These are phyloP conservation scores for Diaporthe nobilis DNA, from an alignment of 2,329 filamentous ascomycete species.

Conservation along the genomic window DNA sequence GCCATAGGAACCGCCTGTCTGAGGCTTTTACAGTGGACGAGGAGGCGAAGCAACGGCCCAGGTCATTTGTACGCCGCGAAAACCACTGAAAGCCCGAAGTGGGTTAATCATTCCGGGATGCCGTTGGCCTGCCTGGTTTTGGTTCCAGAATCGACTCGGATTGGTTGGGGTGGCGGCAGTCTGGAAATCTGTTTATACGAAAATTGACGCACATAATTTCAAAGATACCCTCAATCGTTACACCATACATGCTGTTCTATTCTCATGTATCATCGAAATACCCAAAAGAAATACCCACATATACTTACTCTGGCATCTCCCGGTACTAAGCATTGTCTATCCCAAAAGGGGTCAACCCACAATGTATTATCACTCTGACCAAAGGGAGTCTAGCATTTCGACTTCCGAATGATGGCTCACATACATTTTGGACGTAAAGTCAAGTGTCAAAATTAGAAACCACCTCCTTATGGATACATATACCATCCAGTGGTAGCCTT, in stretches of 20 bases:
- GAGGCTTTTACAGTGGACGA: slow-evolving; percentile 34
- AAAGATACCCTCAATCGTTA: slow-evolving; percentile 15
- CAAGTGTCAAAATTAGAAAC: too few species aligned
- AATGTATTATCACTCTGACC: neutral
- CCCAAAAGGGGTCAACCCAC: neutral
- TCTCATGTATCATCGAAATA: neutral
- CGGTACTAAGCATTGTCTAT: neutral
- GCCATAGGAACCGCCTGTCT: slow-evolving; percentile 40
- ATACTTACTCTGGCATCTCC: neutral
- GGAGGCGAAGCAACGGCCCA: slow-evolving; percentile 6
- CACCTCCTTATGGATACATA: neutral
- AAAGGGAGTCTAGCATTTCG: neutral
- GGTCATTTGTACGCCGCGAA: neutral
- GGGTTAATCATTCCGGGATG: neutral
- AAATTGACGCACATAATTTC: slow-evolving; percentile 21
- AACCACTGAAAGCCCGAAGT: neutral
- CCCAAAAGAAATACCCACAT: neutral
- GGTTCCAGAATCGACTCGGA: neutral
- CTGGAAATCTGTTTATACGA: neutral
- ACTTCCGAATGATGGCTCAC: neutral
- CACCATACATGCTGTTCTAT: rapidly evolving
- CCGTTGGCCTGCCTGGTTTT: neutral
- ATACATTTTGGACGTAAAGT: too few species aligned
- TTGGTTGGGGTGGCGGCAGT: neutral
- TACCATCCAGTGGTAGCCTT: neutral